Evolutionary conservation across 179 eudicot genomes (phyloP).

Genomic region (Amaranthus tricolor): DNA sequence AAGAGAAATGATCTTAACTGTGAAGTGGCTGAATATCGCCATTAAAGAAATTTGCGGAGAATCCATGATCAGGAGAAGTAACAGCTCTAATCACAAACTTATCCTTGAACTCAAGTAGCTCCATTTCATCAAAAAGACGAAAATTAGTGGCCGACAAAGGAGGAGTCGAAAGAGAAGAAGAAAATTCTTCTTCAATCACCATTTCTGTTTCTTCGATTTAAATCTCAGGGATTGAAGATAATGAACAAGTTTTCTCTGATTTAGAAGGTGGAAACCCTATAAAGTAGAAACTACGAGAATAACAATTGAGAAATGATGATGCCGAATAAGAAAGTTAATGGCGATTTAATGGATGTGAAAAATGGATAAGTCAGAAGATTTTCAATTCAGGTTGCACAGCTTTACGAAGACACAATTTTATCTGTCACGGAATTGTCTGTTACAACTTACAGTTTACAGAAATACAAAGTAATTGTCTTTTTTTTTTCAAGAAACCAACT

Average conservation of each 20-base stretch:
- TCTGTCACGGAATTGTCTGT: too few relatives aligned
- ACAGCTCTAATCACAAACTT: constrained; percentile 60
- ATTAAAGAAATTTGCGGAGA: constrained; percentile 56
- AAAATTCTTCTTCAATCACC: constrained; percentile 34
- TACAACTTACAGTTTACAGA: too few relatives aligned
- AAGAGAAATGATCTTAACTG: constrained; percentile 29
- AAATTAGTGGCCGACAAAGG: constrained; percentile 39
- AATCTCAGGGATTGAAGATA: neutral
- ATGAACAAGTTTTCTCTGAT: neutral
- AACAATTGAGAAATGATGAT: neutral
- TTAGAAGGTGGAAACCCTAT: neutral
- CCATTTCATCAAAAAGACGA: constrained; percentile 59
- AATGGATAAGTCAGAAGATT: neutral
- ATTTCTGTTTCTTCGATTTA: constrained; percentile 29
- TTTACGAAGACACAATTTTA: too few relatives aligned
- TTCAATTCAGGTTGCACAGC: too few relatives aligned
- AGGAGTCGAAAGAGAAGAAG: neutral
- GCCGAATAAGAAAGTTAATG: neutral
- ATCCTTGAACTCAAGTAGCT: constrained; percentile 57
- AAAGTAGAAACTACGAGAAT: neutral
- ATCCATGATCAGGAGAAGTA: constrained; percentile 59
- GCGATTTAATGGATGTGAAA: neutral
- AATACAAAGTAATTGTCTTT: too few relatives aligned
- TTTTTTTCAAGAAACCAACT: too few relatives aligned
- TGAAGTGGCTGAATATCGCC: constrained; percentile 58